A percentile compares a stretch with the other conserved stretches of the same genome.
Conservation (phyloP, 441 rosid genomes). For the Manihot esculenta region DNA sequence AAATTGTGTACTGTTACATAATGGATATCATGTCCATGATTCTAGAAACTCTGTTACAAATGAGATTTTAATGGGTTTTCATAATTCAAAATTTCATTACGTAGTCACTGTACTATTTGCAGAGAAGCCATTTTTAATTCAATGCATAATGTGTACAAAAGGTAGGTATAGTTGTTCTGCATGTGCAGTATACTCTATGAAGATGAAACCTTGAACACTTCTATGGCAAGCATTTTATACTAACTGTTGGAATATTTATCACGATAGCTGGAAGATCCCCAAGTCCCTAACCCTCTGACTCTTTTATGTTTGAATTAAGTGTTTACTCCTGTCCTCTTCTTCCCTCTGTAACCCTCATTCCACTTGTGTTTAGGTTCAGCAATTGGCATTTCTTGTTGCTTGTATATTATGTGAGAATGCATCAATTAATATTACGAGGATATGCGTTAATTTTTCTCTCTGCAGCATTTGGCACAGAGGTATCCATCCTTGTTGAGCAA, state of each 20-base stretch:
- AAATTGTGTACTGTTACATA: not conserved
- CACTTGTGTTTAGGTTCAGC: constrained; percentile 10
- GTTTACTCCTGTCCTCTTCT: not conserved
- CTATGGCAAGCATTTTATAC: constrained; percentile 4
- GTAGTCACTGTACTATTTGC: not conserved
- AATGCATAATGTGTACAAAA: not conserved
- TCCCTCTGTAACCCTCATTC: not conserved
- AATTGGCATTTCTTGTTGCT: constrained; percentile 11
- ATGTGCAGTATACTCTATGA: not conserved
- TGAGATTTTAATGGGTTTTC: not conserved
- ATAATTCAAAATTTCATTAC: not conserved
- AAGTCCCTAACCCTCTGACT: not conserved
- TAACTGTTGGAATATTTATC: not conserved
- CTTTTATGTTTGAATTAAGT: constrained; percentile 1
- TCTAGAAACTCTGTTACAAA: not conserved
- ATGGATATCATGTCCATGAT: not conserved
- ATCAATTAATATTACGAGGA: constrained; percentile 1
- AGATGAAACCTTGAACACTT: constrained; percentile 12
- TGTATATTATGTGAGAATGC: constrained; percentile 2
- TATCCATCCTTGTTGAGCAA: constrained; percentile 79
- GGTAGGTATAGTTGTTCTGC: not conserved
- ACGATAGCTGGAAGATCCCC: not conserved
- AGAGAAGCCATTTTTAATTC: not conserved
- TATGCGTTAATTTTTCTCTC: constrained; percentile 27
- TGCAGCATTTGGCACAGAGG: constrained; percentile 93